Conservation (phyloP, 331 rosid genomes). For the Quercus lobata region DNA sequence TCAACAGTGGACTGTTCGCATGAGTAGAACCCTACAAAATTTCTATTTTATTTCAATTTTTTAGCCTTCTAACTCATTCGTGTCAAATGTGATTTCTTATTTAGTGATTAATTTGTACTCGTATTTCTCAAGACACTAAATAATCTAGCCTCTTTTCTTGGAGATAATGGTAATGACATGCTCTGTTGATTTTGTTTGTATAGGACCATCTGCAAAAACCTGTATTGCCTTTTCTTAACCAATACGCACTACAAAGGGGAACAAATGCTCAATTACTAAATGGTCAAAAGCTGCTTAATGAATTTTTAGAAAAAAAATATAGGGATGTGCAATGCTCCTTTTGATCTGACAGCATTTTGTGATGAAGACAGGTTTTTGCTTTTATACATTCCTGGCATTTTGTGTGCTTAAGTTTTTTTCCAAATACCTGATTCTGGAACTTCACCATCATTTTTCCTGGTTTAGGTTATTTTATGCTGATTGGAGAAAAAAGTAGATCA, state of each 20-base stretch:
- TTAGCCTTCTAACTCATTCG: not conserved
- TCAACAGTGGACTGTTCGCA: not conserved
- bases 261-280: slow-evolving; percentile 33
- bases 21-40: not conserved
- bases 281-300: slow-evolving; percentile 32
- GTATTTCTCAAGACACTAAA: no score
- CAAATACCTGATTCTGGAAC: not conserved
- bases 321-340: slow-evolving; percentile 22
- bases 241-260: slow-evolving; percentile 34
- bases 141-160: not conserved
- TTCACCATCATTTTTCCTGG: slow-evolving; percentile 12
- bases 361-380: slow-evolving; percentile 56
- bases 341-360: slow-evolving; percentile 33
- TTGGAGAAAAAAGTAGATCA: slow-evolving; percentile 33
- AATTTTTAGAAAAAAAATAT: slow-evolving; percentile 18
- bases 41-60: not conserved
- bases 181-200: slow-evolving; percentile 17
- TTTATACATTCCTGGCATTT: not conserved
- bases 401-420: not conserved
- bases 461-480: slow-evolving; percentile 72
- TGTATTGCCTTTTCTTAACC: slow-evolving; percentile 52
- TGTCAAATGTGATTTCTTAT: not conserved
- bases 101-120: not conserved
- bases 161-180: not conserved
- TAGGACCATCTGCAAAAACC: slow-evolving; percentile 84